Base-by-base conservation (phyloP, 495 filamentous ascomycete genomes). In the Aspergillus sclerotiicarbonarius region DNA sequence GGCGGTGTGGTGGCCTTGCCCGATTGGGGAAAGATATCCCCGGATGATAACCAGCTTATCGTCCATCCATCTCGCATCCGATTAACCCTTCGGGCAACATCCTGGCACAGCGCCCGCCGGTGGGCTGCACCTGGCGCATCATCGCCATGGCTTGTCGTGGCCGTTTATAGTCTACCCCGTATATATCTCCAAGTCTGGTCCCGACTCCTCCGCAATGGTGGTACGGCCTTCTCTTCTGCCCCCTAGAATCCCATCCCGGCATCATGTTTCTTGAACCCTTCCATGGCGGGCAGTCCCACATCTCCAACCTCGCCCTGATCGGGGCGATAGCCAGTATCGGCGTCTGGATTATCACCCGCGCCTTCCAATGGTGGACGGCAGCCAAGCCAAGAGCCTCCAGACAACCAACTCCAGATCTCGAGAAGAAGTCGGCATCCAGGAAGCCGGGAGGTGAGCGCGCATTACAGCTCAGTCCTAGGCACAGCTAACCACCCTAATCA, bases 381-480 rank as follows among this genome's bases (percentile, higher is more conserved):
- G 35, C 52, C 29, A 67, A 50, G 19, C 49, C 35, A 21, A 50
- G 56, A 30, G 47, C 43, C 12, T 30, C 54, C 7, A 67, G 62
- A 54, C 59, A 76, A 54, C 69, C 71, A 29, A 59, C 10, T 0
- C 49, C 19, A 39, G 18, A n/a, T 30, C 55, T 41, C 62, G 60
- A 41, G 20, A 58, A 39, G 75, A 72, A 41, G 35, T 13, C 29
- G 47, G 47, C 29, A 1, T 57, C 29, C 1, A 57, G 62, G 46
- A 66, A 69, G 48, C 66, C 59, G 7, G 76, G 76, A 51, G 71
- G 78, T 79, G 67, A 51, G 64, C 44, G 7, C 0, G 7, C 31
- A 33, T 21, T 8, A 8, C 12, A 10, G 25, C 4, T 6, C 20
- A 4, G 39, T 41, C 3, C 25, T 25, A 53, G n/a, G 31, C 4